Evolutionary conservation across 2,329 filamentous ascomycete genomes (phyloP).

Genomic region (Pseudogymnoascus sp.): DNA sequence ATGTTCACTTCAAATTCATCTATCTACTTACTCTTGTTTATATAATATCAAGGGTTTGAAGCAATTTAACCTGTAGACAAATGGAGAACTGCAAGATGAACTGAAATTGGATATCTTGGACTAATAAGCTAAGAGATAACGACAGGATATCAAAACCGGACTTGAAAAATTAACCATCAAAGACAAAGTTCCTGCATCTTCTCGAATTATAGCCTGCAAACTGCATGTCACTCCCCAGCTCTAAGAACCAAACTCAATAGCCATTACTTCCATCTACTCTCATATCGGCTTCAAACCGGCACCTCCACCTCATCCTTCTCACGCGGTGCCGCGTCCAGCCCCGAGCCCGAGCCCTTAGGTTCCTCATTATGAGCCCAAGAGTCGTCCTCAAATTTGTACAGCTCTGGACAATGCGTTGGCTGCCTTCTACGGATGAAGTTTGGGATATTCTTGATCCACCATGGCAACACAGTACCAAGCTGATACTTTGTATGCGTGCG

Average conservation of each 20-base stretch:
- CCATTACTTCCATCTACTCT: neutral
- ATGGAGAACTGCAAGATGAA: neutral
- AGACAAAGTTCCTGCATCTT: neutral
- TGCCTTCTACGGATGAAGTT: neutral
- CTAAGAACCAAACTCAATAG: neutral
- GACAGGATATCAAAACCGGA: neutral
- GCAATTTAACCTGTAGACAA: neutral
- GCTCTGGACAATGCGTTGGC: slow-evolving; percentile 12
- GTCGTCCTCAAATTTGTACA: slow-evolving; percentile 19
- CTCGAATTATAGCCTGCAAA: neutral
- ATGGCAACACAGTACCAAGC: slow-evolving; percentile 48
- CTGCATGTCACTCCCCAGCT: neutral
- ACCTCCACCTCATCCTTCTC: neutral
- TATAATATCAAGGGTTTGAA: neutral
- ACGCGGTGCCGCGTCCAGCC: neutral
- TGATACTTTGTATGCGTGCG: slow-evolving; percentile 22
- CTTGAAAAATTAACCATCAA: neutral
- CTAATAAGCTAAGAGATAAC: neutral
- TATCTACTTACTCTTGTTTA: neutral
- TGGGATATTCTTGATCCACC: slow-evolving; percentile 42
- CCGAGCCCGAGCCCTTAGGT: neutral
- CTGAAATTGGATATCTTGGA: neutral
- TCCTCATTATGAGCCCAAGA: slow-evolving; percentile 13
- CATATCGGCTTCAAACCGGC: neutral
- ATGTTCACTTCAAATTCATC: neutral